Percentiles rank a stretch among this genome's conserved stretches.
These are phyloP conservation scores for Thermoascus crustaceus DNA, from an alignment of 2,329 filamentous ascomycete genomes.

Conservation along the genomic window DNA sequence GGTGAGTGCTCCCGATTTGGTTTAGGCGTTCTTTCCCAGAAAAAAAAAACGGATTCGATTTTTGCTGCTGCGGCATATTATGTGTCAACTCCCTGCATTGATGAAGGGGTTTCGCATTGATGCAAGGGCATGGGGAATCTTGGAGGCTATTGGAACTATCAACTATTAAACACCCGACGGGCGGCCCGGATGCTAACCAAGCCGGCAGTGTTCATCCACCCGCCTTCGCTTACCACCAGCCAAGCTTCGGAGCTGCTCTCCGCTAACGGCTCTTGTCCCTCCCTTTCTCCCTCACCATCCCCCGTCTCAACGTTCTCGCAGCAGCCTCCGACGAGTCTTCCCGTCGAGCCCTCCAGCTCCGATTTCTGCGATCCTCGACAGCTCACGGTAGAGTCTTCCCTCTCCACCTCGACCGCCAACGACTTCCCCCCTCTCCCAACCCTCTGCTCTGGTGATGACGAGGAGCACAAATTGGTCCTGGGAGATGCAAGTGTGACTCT, in stretches of 20 bases:
- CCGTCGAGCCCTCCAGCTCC: conserved; percentile 59
- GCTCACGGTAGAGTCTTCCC: conserved; percentile 59
- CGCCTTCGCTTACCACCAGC: conserved; percentile 55
- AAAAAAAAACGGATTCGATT: too few relatives aligned
- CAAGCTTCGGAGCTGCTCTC: conserved; percentile 63
- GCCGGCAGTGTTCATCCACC: conserved; percentile 55
- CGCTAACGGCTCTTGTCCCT: conserved; percentile 62
- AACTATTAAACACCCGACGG: too few relatives aligned
- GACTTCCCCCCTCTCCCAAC: conserved; percentile 55
- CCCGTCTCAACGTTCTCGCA: conserved; percentile 67
- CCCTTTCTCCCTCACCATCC: conserved; percentile 77
- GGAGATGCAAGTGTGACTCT: conserved; percentile 29
- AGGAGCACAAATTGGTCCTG: conserved; percentile 29
- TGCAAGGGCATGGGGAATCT: conserved; percentile 6
- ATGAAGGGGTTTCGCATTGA: conserved; percentile 6
- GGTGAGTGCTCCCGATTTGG: conserved; percentile 52
- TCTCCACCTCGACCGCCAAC: conserved; percentile 37
- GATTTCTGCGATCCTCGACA: conserved; percentile 90
- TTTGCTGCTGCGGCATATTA: neutral
- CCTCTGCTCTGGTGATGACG: conserved; percentile 41
- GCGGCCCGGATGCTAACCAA: conserved; percentile 16
- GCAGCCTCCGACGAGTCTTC: conserved; percentile 60
- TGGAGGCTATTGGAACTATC: too few relatives aligned
- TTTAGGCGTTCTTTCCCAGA: conserved; percentile 5
- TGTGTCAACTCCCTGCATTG: too few relatives aligned